phyloP scores from a whole-genome alignment of 2,329 filamentous ascomycete species.

The Pestalotiopsis fici region DNA sequence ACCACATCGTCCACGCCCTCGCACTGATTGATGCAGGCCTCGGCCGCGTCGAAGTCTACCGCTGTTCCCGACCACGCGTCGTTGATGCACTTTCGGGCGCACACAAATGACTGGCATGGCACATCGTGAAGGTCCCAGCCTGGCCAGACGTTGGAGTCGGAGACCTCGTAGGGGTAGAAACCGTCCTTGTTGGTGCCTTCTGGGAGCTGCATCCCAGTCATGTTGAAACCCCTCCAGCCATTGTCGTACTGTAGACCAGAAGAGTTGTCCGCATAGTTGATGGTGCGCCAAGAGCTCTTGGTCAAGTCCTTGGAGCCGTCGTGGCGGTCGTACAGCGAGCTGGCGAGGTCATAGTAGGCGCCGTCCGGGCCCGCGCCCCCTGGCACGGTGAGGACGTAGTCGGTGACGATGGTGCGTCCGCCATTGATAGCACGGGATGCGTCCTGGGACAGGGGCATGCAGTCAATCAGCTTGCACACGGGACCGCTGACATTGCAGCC shows the following conservation, averaged over 20 bases:
- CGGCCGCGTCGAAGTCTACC: background rate
- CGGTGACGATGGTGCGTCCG: background rate
- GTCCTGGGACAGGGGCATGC: conserved; percentile 10
- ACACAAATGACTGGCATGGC: conserved; percentile 9
- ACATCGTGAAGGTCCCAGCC: conserved; percentile 6
- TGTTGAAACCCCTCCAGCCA: conserved; percentile 10
- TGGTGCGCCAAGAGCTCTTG: conserved; percentile 2
- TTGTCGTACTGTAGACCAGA: conserved; percentile 11
- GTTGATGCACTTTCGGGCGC: conserved; percentile 7
- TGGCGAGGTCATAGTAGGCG: conserved; percentile 11
- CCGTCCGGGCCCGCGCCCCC: conserved; percentile 8
- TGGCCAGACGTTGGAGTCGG: conserved; percentile 4
- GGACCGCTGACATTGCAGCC: conserved; percentile 6
- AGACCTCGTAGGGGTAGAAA: conserved; percentile 10
- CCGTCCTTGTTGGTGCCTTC: conserved; percentile 4
- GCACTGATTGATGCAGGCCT: conserved; percentile 10
- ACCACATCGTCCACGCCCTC: conserved; percentile 10
- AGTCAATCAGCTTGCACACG: conserved; percentile 14
- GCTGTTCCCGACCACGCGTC: background rate
- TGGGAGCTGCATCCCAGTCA: conserved; percentile 2
- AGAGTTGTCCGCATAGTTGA: background rate
- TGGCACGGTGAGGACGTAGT: conserved; percentile 3
- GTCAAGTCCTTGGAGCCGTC: conserved; percentile 3
- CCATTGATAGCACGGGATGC: background rate
- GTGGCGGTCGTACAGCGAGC: conserved; percentile 7